Evolutionary conservation across 2,329 filamentous ascomycete genomes (phyloP).

Genomic region (Chrysoporthe puriensis): DNA sequence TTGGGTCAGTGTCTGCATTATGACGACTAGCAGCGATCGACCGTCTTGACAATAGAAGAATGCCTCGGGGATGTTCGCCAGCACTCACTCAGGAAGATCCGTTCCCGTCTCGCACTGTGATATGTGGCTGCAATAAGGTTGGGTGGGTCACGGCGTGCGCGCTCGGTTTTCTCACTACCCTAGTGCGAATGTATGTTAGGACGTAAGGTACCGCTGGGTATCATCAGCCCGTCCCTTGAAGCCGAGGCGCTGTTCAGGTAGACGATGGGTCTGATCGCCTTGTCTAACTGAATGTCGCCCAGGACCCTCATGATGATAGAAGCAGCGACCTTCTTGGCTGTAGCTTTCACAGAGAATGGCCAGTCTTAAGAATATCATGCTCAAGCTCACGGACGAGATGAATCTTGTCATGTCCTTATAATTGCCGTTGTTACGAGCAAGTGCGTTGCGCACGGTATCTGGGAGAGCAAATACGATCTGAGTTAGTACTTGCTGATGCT

Average conservation of each 20-base stretch:
- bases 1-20: too few relatives aligned
- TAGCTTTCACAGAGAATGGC: slow-evolving; percentile 48
- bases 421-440: slow-evolving; percentile 62
- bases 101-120: too few relatives aligned
- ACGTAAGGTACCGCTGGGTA: too few relatives aligned
- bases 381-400: slow-evolving; percentile 62
- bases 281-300: slow-evolving; percentile 48
- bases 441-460: slow-evolving; percentile 60
- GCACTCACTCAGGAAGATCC: too few relatives aligned
- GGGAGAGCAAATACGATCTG: slow-evolving; percentile 61
- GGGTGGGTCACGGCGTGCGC: too few relatives aligned
- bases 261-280: slow-evolving; percentile 45
- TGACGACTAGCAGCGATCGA: too few relatives aligned
- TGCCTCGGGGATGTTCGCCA: too few relatives aligned
- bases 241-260: slow-evolving; percentile 56
- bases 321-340: slow-evolving; percentile 60
- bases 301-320: slow-evolving; percentile 66
- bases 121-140: too few relatives aligned
- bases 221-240: too few relatives aligned
- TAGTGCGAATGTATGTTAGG: too few relatives aligned
- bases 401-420: slow-evolving; percentile 61
- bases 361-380: slow-evolving; percentile 61
- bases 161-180: too few relatives aligned
- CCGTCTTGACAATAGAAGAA: too few relatives aligned
- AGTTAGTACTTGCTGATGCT: slow-evolving; percentile 62